Percentiles rank a stretch among this genome's conserved stretches.
Evolutionary conservation across 2,329 filamentous ascomycete species (phyloP).

Genomic region (Hymenoscyphus infarciens): DNA sequence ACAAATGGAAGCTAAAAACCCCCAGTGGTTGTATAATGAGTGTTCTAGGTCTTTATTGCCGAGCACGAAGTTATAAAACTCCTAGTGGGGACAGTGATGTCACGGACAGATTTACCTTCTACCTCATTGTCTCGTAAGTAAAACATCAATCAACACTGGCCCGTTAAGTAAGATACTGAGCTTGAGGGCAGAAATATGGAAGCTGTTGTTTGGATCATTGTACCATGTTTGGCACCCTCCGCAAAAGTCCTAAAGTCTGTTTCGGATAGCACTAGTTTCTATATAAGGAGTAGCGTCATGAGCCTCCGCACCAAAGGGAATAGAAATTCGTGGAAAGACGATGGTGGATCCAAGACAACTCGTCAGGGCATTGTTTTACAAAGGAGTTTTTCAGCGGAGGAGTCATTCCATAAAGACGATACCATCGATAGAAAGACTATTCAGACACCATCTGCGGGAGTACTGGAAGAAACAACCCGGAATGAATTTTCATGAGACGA

Average conservation of each 20-base stretch:
- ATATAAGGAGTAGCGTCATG: no score
- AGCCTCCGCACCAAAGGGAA: no score
- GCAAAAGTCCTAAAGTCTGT: background rate
- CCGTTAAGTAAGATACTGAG: background rate
- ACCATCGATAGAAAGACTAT: no score
- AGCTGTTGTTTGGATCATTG: background rate
- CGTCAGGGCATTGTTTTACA: no score
- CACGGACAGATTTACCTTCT: background rate
- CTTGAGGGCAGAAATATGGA: background rate
- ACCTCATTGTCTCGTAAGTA: background rate
- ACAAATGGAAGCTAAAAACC: background rate
- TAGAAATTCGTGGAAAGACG: no score
- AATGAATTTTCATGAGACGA: no score
- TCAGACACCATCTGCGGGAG: no score
- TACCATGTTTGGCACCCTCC: background rate
- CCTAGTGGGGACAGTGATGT: background rate
- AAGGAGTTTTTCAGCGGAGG: no score
- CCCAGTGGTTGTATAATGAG: background rate
- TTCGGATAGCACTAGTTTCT: no score
- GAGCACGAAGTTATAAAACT: background rate
- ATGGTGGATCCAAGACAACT: no score
- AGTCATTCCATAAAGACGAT: no score
- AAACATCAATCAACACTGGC: background rate
- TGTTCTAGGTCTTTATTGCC: background rate
- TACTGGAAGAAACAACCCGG: no score